Conservation (phyloP, 2,329 filamentous ascomycete genomes). For the Colletotrichum gigasporum region DNA sequence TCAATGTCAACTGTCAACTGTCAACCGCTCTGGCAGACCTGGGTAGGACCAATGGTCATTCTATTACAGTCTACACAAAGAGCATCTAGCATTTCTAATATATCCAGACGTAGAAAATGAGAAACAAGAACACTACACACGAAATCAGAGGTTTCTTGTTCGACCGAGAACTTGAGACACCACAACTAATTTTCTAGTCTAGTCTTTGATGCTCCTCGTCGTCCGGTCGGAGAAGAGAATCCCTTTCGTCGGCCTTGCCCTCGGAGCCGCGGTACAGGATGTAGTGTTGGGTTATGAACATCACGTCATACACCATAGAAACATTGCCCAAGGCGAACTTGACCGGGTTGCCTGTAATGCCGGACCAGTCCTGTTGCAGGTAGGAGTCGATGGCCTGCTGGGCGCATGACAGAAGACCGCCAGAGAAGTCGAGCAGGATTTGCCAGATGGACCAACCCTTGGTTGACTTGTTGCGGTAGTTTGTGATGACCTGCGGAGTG, state of each 20-base stretch:
- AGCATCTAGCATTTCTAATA: no score
- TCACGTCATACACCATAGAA: conserved; percentile 83
- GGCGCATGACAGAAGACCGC: conserved; percentile 81
- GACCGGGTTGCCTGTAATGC: conserved; percentile 88
- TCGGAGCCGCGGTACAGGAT: conserved; percentile 67
- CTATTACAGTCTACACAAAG: no score
- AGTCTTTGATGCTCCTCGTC: conserved; percentile 33
- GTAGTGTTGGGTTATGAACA: conserved; percentile 93
- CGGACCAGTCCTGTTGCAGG: conserved; percentile 87
- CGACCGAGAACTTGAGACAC: no score
- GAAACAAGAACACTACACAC: no score
- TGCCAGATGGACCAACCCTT: conserved; percentile 87
- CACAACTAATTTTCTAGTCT: no score
- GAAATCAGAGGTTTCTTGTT: no score
- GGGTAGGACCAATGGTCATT: no score
- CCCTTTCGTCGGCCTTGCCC: conserved; percentile 31
- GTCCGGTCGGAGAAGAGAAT: conserved; percentile 26
- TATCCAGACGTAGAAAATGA: no score
- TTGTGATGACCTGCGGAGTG: conserved; percentile 84
- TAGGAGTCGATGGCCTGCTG: conserved; percentile 89
- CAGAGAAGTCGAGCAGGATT: conserved; percentile 84
- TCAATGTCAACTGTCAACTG: no score
- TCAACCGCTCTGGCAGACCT: no score
- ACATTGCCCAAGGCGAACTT: conserved; percentile 90
- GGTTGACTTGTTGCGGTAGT: conserved; percentile 87